Evolutionary conservation across 768 basidiomycete genomes (phyloP).

Genomic region (Pisolithus microcarpus): DNA sequence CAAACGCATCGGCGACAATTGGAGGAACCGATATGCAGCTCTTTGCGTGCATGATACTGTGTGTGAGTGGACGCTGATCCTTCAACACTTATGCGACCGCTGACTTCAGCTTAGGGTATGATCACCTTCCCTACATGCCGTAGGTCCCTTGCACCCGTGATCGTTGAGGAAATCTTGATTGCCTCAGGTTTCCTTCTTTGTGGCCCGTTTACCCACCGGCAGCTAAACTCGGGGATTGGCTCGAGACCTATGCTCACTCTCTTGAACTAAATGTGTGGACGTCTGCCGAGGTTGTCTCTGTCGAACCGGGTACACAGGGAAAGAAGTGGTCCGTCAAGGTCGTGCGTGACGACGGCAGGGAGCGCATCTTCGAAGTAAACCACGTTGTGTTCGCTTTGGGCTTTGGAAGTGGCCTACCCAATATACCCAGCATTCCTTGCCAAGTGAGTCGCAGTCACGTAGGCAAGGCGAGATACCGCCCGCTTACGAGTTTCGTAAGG

Average conservation of each 20-base stretch:
- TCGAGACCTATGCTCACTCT: constrained; percentile 52
- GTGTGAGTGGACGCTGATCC: constrained; percentile 26
- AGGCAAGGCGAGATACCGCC: neutral
- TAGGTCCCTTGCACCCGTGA: constrained; percentile 17
- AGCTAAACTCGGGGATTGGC: constrained; percentile 58
- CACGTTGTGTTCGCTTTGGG: constrained; percentile 57
- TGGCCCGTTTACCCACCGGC: constrained; percentile 51
- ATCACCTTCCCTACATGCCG: constrained; percentile 52
- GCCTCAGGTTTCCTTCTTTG: constrained; percentile 43
- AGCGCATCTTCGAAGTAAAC: constrained; percentile 33
- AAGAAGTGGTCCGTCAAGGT: constrained; percentile 42
- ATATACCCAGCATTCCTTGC: constrained; percentile 39
- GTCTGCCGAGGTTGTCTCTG: constrained; percentile 35
- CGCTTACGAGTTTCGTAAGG: constrained; percentile 19
- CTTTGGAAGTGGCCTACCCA: constrained; percentile 37
- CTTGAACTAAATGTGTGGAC: constrained; percentile 64
- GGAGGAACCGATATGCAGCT: constrained; percentile 54
- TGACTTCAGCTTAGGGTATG: constrained; percentile 31
- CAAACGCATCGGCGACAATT: constrained; percentile 47
- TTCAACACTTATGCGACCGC: neutral
- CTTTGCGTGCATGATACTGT: constrained; percentile 49
- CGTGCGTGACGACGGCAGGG: constrained; percentile 24
- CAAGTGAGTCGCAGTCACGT: constrained; percentile 23
- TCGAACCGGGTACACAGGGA: constrained; percentile 31
- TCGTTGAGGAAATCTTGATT: neutral